These are phyloP conservation scores for Clitopilus hobsonii DNA, from an alignment of 768 basidiomycete species.

Conservation along the genomic window DNA sequence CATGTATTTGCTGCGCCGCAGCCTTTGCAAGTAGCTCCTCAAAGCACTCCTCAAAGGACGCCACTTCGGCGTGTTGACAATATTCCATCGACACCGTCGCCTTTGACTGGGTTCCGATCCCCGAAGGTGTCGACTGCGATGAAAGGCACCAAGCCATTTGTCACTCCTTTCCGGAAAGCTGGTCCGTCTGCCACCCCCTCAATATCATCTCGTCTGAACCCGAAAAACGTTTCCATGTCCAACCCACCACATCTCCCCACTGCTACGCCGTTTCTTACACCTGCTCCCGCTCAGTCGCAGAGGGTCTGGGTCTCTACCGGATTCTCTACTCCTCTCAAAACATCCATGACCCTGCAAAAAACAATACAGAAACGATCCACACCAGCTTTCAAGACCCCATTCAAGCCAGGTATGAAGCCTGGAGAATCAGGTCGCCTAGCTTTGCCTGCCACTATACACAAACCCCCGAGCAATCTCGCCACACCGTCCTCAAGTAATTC, in stretches of 20 bases:
- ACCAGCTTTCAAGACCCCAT: constrained; percentile 37
- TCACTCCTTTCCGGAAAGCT: background rate
- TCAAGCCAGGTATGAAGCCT: constrained; percentile 50
- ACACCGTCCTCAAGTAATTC: background rate
- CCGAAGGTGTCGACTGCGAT: background rate
- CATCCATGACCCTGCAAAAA: background rate
- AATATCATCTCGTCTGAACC: background rate
- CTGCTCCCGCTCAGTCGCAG: background rate
- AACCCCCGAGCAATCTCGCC: constrained; percentile 4
- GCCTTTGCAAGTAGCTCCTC: background rate
- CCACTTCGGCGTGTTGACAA: background rate
- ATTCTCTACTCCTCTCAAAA: background rate
- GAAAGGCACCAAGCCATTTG: background rate
- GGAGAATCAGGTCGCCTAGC: constrained; percentile 31
- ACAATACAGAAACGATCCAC: background rate
- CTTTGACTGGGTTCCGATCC: background rate
- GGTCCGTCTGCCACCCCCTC: constrained; percentile 8
- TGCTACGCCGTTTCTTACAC: background rate
- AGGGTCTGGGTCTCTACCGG: background rate
- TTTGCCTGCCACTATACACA: constrained; percentile 17
- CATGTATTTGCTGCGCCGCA: too few relatives aligned
- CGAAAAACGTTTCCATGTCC: background rate
- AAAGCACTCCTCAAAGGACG: background rate
- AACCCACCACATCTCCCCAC: background rate
- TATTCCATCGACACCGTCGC: background rate